Evolutionary conservation across 805 yeast genomes (phyloP), one percentile per base, ranked within the genome.

Genomic region (Kuraishia floccosa): DNA sequence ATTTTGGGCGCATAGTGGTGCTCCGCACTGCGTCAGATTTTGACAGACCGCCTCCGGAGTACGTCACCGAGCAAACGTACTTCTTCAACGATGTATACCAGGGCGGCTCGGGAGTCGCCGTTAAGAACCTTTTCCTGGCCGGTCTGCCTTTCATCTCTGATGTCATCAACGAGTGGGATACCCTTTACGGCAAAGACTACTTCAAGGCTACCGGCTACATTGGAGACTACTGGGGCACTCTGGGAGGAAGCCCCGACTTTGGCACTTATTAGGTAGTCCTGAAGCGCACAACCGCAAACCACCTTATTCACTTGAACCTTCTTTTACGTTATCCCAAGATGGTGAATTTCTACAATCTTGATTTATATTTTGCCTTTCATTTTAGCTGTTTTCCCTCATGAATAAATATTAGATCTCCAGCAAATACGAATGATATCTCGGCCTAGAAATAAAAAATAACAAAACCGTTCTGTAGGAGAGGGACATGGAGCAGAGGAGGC

Each of bases 11-110:
- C 45, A 54, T 71, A 35, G 68, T 69, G n/a, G 55, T 70, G 17
- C 51, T 68, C 67, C 63, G 76, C 50, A 57, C 74, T 30, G 68
- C 67, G 37, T 63, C 72, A 3, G 72, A 71, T 49, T 67, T 65
- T 42, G 59, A 68, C 40, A 60, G 70, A 41, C 68, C 74, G 14
- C 76, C 78, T 34, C 60, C 64, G 30, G 47, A 56, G 3, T 39
- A 53, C 40, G 44, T 56, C 24, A 48, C 58, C 39, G 54, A 59
- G 40, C 53, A 73, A 3, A 57, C 63, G 24, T 50, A 51, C 15
- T 70, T 63, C 54, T 68, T 69, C 58, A 55, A 50, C 43, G 42
- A 54, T 31, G 52, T 57, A 29, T 43, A 47, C 30, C 61, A 59
- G 35, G 76, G 74, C 32, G 76, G 75, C 9, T 49, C 56, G 25